Percentiles rank a stretch among this genome's conserved stretches.
Conservation (phyloP, 2,329 filamentous ascomycete genomes). For the Paecilomyces variotii region DNA sequence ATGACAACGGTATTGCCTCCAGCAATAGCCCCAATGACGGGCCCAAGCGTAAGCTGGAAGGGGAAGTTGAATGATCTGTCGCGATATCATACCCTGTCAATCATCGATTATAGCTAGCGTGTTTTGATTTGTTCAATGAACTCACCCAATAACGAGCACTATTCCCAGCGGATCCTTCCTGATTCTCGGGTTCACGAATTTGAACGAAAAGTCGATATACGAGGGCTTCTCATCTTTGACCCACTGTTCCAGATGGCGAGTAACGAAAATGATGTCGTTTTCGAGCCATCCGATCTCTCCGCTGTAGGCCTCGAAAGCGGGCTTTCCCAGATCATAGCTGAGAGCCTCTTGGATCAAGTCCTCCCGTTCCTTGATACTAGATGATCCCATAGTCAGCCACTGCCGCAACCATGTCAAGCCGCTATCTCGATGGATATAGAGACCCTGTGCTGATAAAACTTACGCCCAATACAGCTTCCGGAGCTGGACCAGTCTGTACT, state of each 20-base stretch:
- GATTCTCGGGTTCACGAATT: constrained; percentile 64
- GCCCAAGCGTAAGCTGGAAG: constrained; percentile 67
- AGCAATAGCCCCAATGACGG: constrained; percentile 80
- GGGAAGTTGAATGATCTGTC: constrained; percentile 83
- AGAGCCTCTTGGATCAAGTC: constrained; percentile 66
- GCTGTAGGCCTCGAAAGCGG: constrained; percentile 63
- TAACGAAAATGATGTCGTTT: constrained; percentile 71
- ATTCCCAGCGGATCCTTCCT: constrained; percentile 81
- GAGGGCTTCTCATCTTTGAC: constrained; percentile 69
- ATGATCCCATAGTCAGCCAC: constrained; percentile 6
- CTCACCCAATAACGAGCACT: constrained; percentile 72
- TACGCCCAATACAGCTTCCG: constrained; percentile 90
- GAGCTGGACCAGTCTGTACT: constrained; percentile 77
- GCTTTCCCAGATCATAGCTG: constrained; percentile 70
- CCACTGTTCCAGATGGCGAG: constrained; percentile 72
- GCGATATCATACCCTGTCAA: constrained; percentile 2
- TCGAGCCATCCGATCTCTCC: constrained; percentile 71
- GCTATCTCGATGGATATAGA: neutral
- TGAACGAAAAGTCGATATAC: constrained; percentile 62
- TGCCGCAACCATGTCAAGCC: neutral
- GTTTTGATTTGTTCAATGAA: constrained; percentile 6
- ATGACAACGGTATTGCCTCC: constrained; percentile 84
- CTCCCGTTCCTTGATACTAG: constrained; percentile 63
- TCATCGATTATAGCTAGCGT: neutral
- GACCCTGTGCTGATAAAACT: constrained; percentile 12